phyloP scores from a whole-genome alignment of 352 stramenopile species.

The Blastocystis sp. region DNA sequence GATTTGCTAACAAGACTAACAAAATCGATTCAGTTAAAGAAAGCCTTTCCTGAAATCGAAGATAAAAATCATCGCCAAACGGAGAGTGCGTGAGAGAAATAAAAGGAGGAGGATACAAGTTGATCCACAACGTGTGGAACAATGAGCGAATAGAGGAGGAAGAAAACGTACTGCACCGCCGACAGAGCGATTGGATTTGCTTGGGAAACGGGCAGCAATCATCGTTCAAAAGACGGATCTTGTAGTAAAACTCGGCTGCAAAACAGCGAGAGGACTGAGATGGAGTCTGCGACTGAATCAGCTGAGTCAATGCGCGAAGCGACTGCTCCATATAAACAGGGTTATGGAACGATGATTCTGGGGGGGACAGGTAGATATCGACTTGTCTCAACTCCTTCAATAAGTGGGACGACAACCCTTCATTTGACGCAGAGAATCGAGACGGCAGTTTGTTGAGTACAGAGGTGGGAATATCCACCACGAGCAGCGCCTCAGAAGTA shows the following conservation, averaged over 20 bases:
- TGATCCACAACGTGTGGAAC: neutral
- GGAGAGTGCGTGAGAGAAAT: neutral
- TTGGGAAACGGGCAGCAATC: neutral
- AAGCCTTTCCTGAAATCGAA: slow-evolving; percentile 8
- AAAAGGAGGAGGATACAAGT: neutral
- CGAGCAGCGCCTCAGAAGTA: neutral
- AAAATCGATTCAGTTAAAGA: neutral
- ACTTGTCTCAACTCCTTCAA: neutral
- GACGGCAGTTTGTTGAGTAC: neutral
- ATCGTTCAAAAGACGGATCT: neutral
- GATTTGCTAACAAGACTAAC: neutral
- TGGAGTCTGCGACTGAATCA: neutral
- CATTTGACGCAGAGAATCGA: neutral
- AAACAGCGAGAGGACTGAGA: neutral
- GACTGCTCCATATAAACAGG: slow-evolving; percentile 16
- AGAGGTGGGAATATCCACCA: slow-evolving; percentile 5
- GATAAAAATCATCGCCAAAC: slow-evolving; percentile 36
- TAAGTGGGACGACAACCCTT: neutral
- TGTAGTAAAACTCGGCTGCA: neutral
- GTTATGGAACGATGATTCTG: neutral
- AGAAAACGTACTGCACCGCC: neutral
- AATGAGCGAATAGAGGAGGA: neutral
- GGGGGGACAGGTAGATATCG: too few species aligned
- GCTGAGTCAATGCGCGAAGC: neutral
- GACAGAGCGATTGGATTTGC: neutral